Percentiles rank a stretch among this genome's conserved stretches.
Conservation (phyloP, 257 asterid species). For the Solanum ahanhuiri region DNA sequence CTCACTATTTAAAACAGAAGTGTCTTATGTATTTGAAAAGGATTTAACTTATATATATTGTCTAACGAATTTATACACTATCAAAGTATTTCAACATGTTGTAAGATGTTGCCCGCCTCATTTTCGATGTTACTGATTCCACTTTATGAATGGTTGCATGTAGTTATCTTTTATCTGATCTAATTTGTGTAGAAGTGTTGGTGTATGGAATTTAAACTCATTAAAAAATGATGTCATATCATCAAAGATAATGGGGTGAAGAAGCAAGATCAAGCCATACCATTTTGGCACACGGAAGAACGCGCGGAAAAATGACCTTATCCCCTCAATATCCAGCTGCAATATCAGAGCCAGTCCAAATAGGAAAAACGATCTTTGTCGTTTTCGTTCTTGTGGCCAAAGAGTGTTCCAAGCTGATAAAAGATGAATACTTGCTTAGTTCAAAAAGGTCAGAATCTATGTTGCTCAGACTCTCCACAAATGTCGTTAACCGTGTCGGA, state of each 20-base stretch:
- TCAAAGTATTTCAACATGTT: too few species aligned
- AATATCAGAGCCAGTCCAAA: conserved; percentile 93
- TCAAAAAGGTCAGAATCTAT: background rate
- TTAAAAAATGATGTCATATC: background rate
- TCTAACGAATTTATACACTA: too few species aligned
- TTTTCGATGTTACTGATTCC: too few species aligned
- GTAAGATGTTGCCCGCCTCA: too few species aligned
- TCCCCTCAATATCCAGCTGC: conserved; percentile 81
- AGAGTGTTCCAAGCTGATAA: conserved; percentile 90
- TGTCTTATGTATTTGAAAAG: background rate
- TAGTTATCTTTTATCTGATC: too few species aligned
- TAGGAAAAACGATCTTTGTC: conserved; percentile 90
- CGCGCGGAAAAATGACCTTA: conserved; percentile 72
- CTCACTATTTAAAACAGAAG: background rate
- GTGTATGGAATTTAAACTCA: background rate
- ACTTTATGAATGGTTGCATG: too few species aligned
- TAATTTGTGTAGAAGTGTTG: background rate
- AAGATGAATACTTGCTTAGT: background rate
- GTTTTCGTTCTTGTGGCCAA: conserved; percentile 93
- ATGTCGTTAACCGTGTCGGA: background rate
- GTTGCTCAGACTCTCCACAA: background rate
- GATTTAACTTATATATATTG: too few species aligned
- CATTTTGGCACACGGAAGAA: conserved; percentile 87
- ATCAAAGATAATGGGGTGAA: background rate
- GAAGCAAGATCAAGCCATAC: conserved; percentile 23